Evolutionary conservation across 768 basidiomycete species (phyloP).

Genomic region (Rhodotorula sphaerocarpa): DNA sequence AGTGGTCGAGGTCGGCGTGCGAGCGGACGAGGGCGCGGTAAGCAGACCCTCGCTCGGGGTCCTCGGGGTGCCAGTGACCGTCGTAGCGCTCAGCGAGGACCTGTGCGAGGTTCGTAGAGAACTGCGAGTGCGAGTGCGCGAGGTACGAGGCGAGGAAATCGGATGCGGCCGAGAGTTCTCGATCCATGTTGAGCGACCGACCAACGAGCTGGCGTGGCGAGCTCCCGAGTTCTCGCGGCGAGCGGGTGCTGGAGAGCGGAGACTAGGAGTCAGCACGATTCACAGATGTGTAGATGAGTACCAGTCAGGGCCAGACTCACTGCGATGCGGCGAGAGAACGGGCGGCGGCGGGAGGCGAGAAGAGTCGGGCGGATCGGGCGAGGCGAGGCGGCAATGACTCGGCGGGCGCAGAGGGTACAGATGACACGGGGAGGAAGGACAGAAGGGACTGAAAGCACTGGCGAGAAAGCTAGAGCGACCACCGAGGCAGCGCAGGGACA

Average conservation of each 20-base stretch:
- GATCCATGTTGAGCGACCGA: constrained; percentile 21
- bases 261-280: neutral
- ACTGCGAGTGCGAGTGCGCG: neutral
- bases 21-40: constrained; percentile 35
- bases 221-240: neutral
- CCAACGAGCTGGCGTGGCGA: neutral
- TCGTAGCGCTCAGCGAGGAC: constrained; percentile 28
- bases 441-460: too few species aligned
- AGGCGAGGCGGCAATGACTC: too few species aligned
- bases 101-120: constrained; percentile 7
- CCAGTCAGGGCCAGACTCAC: too few species aligned
- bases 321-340: too few species aligned
- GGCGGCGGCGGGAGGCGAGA: too few species aligned
- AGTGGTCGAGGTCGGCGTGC: constrained; percentile 5
- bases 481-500: too few species aligned
- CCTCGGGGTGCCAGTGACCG: constrained; percentile 35
- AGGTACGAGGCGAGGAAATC: constrained; percentile 33
- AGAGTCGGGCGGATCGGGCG: too few species aligned
- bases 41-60: constrained; percentile 38
- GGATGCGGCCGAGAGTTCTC: constrained; percentile 29
- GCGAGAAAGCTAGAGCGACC: too few species aligned
- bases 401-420: neutral
- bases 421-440: neutral
- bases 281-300: too few species aligned
- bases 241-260: neutral